phyloP scores from a whole-genome alignment of 495 filamentous ascomycete species.

The Talaromyces wortmannii region DNA sequence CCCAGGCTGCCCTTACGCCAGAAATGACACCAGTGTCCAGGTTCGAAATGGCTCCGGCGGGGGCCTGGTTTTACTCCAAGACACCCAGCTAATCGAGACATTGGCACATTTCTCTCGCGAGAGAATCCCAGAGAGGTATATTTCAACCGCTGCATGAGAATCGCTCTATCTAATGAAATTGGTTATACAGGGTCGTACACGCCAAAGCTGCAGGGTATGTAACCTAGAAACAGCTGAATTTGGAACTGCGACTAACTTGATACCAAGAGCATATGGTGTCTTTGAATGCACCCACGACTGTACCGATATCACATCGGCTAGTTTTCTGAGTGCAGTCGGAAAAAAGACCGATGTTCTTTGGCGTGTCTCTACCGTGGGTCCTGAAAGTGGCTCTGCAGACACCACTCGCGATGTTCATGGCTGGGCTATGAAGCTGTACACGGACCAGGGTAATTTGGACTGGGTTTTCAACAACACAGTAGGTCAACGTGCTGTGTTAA shows the following conservation, averaged over 20 bases:
- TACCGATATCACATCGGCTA: slow-evolving; percentile 31
- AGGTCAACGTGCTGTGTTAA: background rate
- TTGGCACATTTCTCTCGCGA: slow-evolving; percentile 55
- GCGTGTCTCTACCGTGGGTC: slow-evolving; percentile 60
- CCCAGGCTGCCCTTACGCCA: slow-evolving; percentile 14
- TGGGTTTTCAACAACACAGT: slow-evolving; percentile 51
- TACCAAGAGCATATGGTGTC: slow-evolving; percentile 48
- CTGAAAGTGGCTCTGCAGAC: slow-evolving; percentile 59
- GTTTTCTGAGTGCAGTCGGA: slow-evolving; percentile 39
- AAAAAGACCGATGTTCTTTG: slow-evolving; percentile 55
- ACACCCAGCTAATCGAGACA: slow-evolving; percentile 35
- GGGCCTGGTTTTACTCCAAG: slow-evolving; percentile 23
- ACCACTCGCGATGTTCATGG: slow-evolving; percentile 60
- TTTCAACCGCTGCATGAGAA: background rate
- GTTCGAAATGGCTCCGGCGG: slow-evolving; percentile 20
- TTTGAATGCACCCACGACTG: slow-evolving; percentile 55
- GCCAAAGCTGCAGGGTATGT: slow-evolving; percentile 43
- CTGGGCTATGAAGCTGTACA: slow-evolving; percentile 70
- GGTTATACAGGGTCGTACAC: slow-evolving; percentile 45
- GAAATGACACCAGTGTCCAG: slow-evolving; percentile 18
- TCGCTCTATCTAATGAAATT: background rate
- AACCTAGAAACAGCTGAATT: background rate
- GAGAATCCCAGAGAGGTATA: slow-evolving; percentile 33
- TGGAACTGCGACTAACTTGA: background rate
- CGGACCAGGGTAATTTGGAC: slow-evolving; percentile 72